Percentiles rank a stretch among this genome's conserved stretches.
phyloP scores from a whole-genome alignment of 805 yeast species.

The Jamesozyma rosinii region DNA sequence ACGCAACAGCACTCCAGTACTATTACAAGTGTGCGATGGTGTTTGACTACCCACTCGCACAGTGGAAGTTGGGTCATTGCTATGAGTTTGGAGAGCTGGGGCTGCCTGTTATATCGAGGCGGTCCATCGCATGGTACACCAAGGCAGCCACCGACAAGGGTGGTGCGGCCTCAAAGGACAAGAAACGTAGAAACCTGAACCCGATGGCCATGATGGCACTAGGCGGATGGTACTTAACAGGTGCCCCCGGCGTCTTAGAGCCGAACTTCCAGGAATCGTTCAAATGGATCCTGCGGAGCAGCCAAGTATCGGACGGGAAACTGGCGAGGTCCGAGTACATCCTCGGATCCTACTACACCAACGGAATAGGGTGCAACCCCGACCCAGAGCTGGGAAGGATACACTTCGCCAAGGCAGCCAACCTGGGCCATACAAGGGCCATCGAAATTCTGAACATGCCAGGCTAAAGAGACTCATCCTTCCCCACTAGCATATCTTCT shows the following conservation, averaged over 20 bases:
- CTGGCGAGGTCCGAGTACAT: constrained; percentile 59
- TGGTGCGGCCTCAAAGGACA: constrained; percentile 30
- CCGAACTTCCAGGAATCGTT: constrained; percentile 58
- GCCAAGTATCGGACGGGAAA: constrained; percentile 41
- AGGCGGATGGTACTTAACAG: constrained; percentile 72
- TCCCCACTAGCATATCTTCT: no score
- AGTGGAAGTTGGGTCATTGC: constrained; percentile 60
- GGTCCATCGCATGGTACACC: constrained; percentile 66
- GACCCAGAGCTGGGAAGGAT: constrained; percentile 37
- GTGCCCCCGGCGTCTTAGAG: constrained; percentile 46
- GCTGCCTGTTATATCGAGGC: constrained; percentile 42
- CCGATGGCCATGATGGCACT: constrained; percentile 62
- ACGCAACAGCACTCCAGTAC: constrained; percentile 39
- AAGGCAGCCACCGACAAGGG: constrained; percentile 40
- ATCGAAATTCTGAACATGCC: constrained; percentile 11
- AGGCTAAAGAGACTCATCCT: no score
- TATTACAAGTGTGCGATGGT: constrained; percentile 49
- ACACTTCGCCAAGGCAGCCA: constrained; percentile 53
- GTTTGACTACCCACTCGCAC: constrained; percentile 57
- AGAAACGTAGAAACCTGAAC: constrained; percentile 30
- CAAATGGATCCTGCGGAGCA: constrained; percentile 51
- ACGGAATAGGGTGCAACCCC: constrained; percentile 48
- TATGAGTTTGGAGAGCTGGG: constrained; percentile 61
- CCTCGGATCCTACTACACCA: constrained; percentile 57
- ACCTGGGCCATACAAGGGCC: constrained; percentile 54